Evolutionary conservation across 169 alveolate genomes (phyloP).

Genomic region (Blepharisma undulans): DNA sequence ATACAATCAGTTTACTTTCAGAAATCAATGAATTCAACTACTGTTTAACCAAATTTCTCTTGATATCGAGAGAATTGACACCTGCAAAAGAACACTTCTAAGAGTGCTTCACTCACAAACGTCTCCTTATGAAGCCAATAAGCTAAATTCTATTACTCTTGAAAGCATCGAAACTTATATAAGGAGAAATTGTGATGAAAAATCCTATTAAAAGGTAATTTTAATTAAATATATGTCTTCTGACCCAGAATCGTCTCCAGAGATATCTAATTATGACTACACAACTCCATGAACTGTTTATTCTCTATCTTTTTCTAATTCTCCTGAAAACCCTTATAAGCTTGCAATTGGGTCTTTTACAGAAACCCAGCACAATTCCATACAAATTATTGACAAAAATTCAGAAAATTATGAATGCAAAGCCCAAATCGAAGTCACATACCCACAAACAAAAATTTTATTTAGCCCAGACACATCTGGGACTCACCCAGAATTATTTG

Average conservation of each 20-base stretch:
- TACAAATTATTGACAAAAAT: neutral
- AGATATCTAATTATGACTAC: neutral
- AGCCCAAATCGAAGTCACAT: slow-evolving; percentile 59
- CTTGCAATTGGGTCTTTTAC: slow-evolving; percentile 18
- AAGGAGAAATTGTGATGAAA: neutral
- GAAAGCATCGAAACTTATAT: neutral
- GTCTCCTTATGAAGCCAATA: neutral
- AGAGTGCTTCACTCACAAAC: neutral
- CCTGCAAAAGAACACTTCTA: slow-evolving; percentile 14
- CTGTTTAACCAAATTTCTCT: neutral
- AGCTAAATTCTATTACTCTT: neutral
- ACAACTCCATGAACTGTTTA: neutral
- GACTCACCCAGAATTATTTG: slow-evolving; percentile 67
- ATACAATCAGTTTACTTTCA: slow-evolving; percentile 3
- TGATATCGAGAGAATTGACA: slow-evolving; percentile 13
- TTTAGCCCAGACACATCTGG: slow-evolving; percentile 74
- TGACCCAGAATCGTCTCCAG: neutral
- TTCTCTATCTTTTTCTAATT: neutral
- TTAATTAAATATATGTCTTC: neutral
- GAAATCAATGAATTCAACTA: slow-evolving; percentile 16
- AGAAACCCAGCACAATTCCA: slow-evolving; percentile 10
- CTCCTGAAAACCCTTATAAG: neutral
- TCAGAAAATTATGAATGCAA: neutral
- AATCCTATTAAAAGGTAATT: neutral
- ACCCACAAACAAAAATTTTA: slow-evolving; percentile 85